phyloP scores from a whole-genome alignment of 331 rosid species.

The Quercus phellos region DNA sequence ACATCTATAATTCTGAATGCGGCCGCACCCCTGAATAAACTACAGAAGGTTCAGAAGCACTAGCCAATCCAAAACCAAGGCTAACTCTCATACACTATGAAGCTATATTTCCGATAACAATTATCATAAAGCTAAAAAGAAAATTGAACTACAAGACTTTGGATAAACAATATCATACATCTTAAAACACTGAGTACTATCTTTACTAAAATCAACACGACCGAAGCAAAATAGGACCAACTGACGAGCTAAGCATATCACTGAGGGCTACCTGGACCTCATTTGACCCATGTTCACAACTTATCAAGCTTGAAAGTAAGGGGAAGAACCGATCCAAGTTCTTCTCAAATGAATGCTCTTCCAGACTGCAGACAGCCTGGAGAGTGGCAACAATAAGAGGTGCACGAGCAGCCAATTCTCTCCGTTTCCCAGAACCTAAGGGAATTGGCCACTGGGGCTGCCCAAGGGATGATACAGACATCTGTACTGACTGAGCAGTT shows the following conservation, averaged over 20 bases:
- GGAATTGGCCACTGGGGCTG: constrained; percentile 78
- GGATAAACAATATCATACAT: constrained; percentile 51
- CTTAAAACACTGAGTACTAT: constrained; percentile 38
- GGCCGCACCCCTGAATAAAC: constrained; percentile 35
- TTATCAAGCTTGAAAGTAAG: constrained; percentile 66
- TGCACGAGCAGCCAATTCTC: constrained; percentile 86
- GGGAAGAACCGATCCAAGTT: constrained; percentile 76
- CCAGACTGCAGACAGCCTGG: constrained; percentile 77
- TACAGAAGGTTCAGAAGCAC: constrained; percentile 33
- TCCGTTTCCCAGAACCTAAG: constrained; percentile 73
- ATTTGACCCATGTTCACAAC: constrained; percentile 90
- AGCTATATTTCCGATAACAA: constrained; percentile 46
- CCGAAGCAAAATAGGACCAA: constrained; percentile 81
- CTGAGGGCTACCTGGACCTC: constrained; percentile 87
- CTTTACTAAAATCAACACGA: constrained; percentile 55
- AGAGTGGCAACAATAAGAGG: constrained; percentile 90
- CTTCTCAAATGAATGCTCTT: constrained; percentile 64
- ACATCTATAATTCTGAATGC: constrained; percentile 28
- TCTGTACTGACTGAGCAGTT: constrained; percentile 48
- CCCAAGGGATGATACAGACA: constrained; percentile 46
- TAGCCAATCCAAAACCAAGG: constrained; percentile 34
- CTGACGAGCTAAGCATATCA: constrained; percentile 78
- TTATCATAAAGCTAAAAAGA: constrained; percentile 14
- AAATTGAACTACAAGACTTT: constrained; percentile 36
- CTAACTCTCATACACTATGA: constrained; percentile 47